These are phyloP conservation scores for Sclerotinia glacialis DNA, from an alignment of 2,329 filamentous ascomycete species.

Conservation along the genomic window DNA sequence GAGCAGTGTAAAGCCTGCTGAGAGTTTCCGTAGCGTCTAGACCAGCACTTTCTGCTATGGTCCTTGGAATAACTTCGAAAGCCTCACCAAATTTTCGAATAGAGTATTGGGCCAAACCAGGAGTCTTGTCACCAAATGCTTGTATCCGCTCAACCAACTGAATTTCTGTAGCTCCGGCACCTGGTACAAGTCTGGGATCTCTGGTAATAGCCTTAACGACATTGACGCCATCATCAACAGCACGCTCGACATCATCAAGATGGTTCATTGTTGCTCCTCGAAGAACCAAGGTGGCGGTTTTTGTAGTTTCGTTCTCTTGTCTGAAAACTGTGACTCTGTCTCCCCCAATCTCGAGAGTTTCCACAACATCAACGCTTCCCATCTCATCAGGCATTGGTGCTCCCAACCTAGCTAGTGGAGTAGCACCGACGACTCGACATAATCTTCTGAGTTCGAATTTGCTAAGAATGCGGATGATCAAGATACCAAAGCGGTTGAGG, in stretches of 20 bases:
- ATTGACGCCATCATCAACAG: slow-evolving; percentile 96
- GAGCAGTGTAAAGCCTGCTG: slow-evolving; percentile 86
- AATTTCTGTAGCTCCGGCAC: slow-evolving; percentile 90
- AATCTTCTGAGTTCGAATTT: slow-evolving; percentile 96
- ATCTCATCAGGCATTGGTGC: slow-evolving; percentile 99
- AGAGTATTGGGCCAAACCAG: slow-evolving; percentile 89
- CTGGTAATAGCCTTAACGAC: slow-evolving; percentile 97
- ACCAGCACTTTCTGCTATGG: slow-evolving; percentile 89
- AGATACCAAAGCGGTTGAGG: slow-evolving; percentile 93
- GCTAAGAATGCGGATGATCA: slow-evolving; percentile 94
- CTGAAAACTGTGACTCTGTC: slow-evolving; percentile 98
- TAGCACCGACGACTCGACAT: slow-evolving; percentile 94
- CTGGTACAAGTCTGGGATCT: slow-evolving; percentile 85
- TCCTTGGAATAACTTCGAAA: slow-evolving; percentile 94
- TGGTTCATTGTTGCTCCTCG: slow-evolving; percentile 97
- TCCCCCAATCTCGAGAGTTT: slow-evolving; percentile 95
- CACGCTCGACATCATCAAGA: slow-evolving; percentile 93
- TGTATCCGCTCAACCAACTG: slow-evolving; percentile 91
- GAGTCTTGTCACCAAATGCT: slow-evolving; percentile 85
- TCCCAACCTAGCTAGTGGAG: slow-evolving; percentile 89
- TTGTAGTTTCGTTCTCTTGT: slow-evolving; percentile 88
- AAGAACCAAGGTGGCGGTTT: slow-evolving; percentile 90
- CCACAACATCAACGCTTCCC: slow-evolving; percentile 90
- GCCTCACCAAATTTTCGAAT: slow-evolving; percentile 98
- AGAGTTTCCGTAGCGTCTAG: slow-evolving; percentile 96